Evolutionary conservation across 768 basidiomycete genomes (phyloP).

Genomic region (Myochromella boudieri): DNA sequence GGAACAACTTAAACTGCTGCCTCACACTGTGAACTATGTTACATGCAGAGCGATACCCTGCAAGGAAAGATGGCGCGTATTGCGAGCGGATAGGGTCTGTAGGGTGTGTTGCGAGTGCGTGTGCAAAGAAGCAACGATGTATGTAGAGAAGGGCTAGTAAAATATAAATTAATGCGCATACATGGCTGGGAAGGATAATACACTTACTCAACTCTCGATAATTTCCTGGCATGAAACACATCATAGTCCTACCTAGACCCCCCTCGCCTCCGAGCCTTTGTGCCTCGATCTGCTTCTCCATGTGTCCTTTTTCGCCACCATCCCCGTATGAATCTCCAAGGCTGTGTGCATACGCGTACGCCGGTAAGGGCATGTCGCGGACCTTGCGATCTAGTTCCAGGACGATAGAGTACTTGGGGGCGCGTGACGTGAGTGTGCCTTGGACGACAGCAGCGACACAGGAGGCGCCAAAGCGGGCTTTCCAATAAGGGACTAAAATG

Average conservation of each 20-base stretch:
- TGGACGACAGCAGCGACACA: constrained; percentile 69
- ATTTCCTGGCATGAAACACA: constrained; percentile 72
- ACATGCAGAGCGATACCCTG: constrained; percentile 67
- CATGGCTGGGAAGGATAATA: not conserved
- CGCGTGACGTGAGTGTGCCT: constrained; percentile 63
- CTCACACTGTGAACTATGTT: constrained; percentile 51
- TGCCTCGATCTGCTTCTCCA: no score
- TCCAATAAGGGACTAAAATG: constrained; percentile 62
- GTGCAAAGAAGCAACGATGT: constrained; percentile 76
- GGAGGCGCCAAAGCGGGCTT: constrained; percentile 64
- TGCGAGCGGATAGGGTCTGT: constrained; percentile 67
- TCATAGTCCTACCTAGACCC: constrained; percentile 64
- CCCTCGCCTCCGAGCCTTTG: no score
- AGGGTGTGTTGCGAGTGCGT: constrained; percentile 65
- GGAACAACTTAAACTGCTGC: constrained; percentile 49
- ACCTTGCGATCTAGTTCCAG: constrained; percentile 67
- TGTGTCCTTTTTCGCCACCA: no score
- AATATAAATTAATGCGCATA: not conserved
- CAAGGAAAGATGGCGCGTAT: constrained; percentile 66
- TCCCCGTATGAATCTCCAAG: no score
- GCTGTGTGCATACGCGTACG: constrained; percentile 52
- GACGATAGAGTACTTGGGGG: constrained; percentile 61
- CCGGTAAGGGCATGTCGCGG: constrained; percentile 66
- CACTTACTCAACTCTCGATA: constrained; percentile 67
- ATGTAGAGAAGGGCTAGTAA: constrained; percentile 64